Conservation (phyloP, 495 filamentous ascomycete genomes). For the Penicillium pancosmium region DNA sequence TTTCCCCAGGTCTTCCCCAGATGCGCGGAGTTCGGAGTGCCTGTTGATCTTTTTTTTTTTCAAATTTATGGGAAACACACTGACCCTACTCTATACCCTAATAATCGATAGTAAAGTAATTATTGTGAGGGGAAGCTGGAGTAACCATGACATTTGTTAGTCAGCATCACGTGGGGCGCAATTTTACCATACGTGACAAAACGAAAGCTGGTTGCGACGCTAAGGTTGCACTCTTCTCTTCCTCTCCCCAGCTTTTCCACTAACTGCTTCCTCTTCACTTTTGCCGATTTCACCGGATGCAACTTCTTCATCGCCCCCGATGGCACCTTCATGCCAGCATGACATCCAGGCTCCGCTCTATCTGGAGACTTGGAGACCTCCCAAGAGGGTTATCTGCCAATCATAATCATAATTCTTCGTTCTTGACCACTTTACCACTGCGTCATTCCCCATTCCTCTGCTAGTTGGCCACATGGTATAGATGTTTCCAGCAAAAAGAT, state of each 20-base stretch:
- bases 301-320: constrained; percentile 27
- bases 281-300: constrained; percentile 40
- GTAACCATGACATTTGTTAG: too few species aligned
- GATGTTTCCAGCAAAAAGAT: background rate
- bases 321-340: constrained; percentile 26
- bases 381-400: background rate
- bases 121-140: too few species aligned
- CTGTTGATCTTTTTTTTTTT: background rate
- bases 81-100: too few species aligned
- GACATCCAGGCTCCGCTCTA: constrained; percentile 7
- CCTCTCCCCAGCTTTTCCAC: background rate
- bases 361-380: background rate
- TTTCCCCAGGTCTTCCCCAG: background rate
- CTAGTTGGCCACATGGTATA: constrained; percentile 29
- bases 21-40: background rate
- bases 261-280: background rate
- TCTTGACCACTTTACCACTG: background rate
- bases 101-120: too few species aligned
- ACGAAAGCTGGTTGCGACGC: constrained; percentile 26
- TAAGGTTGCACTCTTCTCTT: constrained; percentile 25
- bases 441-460: constrained; percentile 12
- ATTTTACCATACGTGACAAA: constrained; percentile 19
- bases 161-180: constrained; percentile 10
- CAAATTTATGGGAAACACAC: too few species aligned
- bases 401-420: background rate